phyloP scores from a whole-genome alignment of 73 alveolate genomes.

The Paraurostyla sp. region DNA sequence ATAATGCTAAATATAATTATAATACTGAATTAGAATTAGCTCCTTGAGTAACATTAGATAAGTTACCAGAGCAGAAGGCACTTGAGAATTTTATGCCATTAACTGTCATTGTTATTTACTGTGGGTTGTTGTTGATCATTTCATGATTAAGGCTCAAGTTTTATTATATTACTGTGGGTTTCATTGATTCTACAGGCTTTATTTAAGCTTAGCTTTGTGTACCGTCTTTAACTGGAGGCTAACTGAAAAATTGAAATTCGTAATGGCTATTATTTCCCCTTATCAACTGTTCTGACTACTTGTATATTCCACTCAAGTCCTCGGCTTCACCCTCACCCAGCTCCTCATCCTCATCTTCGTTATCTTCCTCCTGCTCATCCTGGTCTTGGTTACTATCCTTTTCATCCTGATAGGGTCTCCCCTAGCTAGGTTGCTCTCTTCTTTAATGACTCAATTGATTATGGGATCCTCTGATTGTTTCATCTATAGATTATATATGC shows the following conservation, averaged over 20 bases:
- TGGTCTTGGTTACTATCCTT: too few relatives aligned
- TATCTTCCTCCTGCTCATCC: too few relatives aligned
- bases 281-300: not conserved
- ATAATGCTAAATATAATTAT: not conserved
- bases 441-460: too few relatives aligned
- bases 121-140: constrained; percentile 3
- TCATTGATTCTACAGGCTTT: not conserved
- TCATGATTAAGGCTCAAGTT: constrained; percentile 4
- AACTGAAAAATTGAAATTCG: constrained; percentile 17
- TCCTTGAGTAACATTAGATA: constrained; percentile 24
- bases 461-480: too few relatives aligned
- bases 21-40: not conserved
- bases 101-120: not conserved
- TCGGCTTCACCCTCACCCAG: constrained; percentile 36
- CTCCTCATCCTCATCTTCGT: constrained; percentile 4
- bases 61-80: constrained; percentile 63
- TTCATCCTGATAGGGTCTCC: too few relatives aligned
- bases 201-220: not conserved
- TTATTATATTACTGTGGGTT: not conserved
- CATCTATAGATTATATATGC: too few relatives aligned
- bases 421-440: too few relatives aligned
- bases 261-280: not conserved
- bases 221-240: constrained; percentile 29
- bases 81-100: constrained; percentile 54
- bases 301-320: not conserved